Evolutionary conservation across 2,329 filamentous ascomycete genomes (phyloP).

Genomic region (Pseudocercospora pini-densiflorae): DNA sequence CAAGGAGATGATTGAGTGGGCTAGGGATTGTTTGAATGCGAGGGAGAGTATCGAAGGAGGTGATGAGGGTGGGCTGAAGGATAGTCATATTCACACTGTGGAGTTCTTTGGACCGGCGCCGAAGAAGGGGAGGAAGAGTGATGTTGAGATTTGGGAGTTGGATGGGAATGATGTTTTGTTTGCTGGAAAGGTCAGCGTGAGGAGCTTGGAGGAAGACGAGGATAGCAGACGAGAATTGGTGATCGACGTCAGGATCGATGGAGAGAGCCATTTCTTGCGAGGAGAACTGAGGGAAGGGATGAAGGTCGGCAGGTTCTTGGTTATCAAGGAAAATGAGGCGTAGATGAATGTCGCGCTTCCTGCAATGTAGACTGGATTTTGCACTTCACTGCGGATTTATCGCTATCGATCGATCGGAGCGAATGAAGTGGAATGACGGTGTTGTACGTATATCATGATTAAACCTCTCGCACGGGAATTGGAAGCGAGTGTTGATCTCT

Average conservation of each 20-base stretch:
- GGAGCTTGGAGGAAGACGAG: neutral
- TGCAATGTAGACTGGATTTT: neutral
- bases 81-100: neutral
- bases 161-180: neutral
- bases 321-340: neutral
- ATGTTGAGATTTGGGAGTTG: neutral
- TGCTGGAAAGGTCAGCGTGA: neutral
- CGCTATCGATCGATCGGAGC: neutral
- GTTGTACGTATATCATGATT: neutral
- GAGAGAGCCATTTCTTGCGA: neutral
- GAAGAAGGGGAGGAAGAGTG: neutral
- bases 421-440: neutral
- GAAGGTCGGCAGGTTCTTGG: neutral
- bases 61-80: neutral
- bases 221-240: neutral
- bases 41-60: neutral
- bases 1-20: neutral
- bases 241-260: neutral
- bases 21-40: neutral
- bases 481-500: neutral
- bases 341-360: neutral
- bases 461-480: neutral
- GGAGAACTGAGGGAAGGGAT: conserved; percentile 1
- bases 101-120: neutral
- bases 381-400: neutral